Evolutionary conservation across 768 basidiomycete species (phyloP), one percentile per base, ranked within the genome.

Genomic region (Amanita thiersii): DNA sequence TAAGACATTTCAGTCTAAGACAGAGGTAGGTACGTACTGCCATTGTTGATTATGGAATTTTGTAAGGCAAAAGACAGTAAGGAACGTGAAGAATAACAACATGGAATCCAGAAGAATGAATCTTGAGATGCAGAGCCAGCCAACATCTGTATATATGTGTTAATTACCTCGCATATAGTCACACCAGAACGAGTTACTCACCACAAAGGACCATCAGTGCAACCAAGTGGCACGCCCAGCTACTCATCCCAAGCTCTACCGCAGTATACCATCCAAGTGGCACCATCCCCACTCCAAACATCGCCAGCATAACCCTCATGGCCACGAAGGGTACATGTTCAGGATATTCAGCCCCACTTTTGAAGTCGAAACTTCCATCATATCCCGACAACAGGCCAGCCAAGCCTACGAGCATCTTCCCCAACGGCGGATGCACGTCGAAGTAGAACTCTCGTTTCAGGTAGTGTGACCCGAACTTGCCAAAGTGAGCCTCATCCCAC

Each of bases 401-500:
- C 15, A 99, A 72, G 6, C 91, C 96, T 46, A 99, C 94, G 42
- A 99, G 74, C 92, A 99, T 98, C 71, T 99, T 99, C 2, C 96
- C 96, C 30, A 99, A 72, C 0, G 96, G 96, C 4, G 96, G 96
- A 54, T 99, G 96, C 19, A 98, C 96, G 56, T 99, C 96, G 59
- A 98, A 98, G 70, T 97, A 98, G 65, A 98, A 98, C 60, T 96
- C 91, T 55, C 92, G 86, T 63, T 97, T 96, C 63, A 99, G 80
- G 63, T 99, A 98, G 63, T 97, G 85, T 38, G 89, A 89, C 38
- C 90, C 96, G 63, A 99, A 98, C 65, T 99, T 98, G 52, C 96
- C 96, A 62, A 98, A 99, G 63, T 99, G 96, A 28, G 96, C 94
- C 69, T 99, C 96, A 61, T 99, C 96, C 96, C 94, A 98, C 45